Conservation (phyloP, 2,329 filamentous ascomycete genomes). For the Alternaria sp. region DNA sequence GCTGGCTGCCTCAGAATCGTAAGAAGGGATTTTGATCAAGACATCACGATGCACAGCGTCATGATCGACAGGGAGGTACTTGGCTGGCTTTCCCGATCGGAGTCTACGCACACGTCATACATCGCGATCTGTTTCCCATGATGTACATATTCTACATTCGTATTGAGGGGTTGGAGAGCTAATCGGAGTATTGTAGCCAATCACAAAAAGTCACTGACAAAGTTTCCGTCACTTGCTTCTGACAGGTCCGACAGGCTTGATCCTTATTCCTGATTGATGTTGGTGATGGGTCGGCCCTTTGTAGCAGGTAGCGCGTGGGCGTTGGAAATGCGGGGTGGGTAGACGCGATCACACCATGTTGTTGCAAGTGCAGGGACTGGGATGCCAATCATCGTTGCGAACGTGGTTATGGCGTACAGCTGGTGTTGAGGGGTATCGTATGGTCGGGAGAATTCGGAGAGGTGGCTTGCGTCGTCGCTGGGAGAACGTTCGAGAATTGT, state of each 20-base stretch:
- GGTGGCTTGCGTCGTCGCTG: not conserved
- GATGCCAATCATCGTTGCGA: not conserved
- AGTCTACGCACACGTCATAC: not conserved
- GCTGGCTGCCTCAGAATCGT: no score
- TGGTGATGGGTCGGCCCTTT: not conserved
- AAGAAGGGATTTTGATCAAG: not conserved
- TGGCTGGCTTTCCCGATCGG: not conserved
- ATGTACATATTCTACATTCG: not conserved
- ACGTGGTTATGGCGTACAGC: not conserved
- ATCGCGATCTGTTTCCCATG: not conserved
- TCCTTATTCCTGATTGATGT: not conserved
- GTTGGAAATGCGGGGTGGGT: conserved; percentile 8
- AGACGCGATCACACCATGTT: conserved; percentile 23
- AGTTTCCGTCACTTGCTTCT: not conserved
- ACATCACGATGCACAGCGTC: conserved; percentile 1
- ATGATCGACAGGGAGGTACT: not conserved
- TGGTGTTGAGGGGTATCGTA: not conserved
- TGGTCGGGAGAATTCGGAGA: conserved; percentile 17
- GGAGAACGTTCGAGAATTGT: not conserved
- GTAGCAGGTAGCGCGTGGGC: not conserved
- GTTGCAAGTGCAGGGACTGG: conserved; percentile 7
- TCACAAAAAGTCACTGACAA: not conserved
- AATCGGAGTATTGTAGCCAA: not conserved
- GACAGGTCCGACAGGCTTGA: not conserved
- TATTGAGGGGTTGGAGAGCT: not conserved